Evolutionary conservation across 179 eudicot species (phyloP).

Genomic region (Patellifolia procumbens): DNA sequence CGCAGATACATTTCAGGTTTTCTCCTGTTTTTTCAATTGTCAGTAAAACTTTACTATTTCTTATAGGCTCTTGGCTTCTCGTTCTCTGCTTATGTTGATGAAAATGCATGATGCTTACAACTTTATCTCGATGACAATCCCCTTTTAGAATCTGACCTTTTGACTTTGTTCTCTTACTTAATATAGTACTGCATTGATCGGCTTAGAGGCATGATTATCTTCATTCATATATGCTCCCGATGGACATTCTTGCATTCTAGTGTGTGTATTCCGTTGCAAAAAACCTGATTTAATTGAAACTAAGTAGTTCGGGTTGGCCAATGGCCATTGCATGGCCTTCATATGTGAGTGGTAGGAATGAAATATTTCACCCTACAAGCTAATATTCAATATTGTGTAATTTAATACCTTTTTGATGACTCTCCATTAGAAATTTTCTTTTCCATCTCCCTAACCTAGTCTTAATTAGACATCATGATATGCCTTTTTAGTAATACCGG

Average conservation of each 20-base stretch:
- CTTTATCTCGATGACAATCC: neutral
- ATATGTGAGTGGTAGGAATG: neutral
- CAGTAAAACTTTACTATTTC: neutral
- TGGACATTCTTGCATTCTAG: neutral
- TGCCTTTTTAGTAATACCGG: neutral
- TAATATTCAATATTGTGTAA: neutral
- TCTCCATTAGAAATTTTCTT: neutral
- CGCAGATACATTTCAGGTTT: conserved; percentile 86
- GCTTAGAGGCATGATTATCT: neutral
- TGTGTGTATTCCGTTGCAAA: neutral
- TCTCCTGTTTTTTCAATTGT: neutral
- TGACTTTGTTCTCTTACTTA: neutral
- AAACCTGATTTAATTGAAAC: neutral
- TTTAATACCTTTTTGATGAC: neutral
- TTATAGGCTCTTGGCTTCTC: neutral
- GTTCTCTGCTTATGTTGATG: neutral
- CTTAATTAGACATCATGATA: neutral
- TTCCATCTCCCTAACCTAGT: neutral
- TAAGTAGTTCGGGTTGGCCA: no score
- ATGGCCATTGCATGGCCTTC: neutral
- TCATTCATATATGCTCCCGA: neutral
- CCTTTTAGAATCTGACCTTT: conserved; percentile 2
- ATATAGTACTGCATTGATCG: neutral
- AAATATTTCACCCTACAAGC: neutral
- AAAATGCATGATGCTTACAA: neutral